Base-by-base conservation (phyloP, 139 green algal genomes). In the Tetradesmus obliquus region DNA sequence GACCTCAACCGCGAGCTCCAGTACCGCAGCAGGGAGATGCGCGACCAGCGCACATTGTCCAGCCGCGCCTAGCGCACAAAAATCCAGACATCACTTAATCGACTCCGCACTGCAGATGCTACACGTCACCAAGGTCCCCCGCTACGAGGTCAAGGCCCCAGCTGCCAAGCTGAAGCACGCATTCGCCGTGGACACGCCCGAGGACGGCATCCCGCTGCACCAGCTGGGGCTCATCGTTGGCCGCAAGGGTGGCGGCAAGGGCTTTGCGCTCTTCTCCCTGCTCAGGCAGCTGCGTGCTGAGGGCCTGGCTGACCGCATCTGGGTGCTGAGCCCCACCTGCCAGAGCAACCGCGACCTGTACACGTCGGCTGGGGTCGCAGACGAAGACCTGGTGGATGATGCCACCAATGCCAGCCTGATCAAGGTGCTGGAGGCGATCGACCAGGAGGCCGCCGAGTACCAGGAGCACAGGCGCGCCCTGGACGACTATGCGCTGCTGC, bases 201-300 rank as follows among this genome's bases (percentile, higher is more conserved):
- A 55, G 12, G 79, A 84, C 79, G 79, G 79, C n/a, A 84, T 84
- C 15, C 79, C 79, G 79, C 24, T 84, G 45, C 79, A 84, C 15
- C 79, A 84, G 79, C 24, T 84, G 8, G 79, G 79, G 9, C 79
- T 84, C n/a, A 55, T 84, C 9, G 79, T 84, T 5, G 79, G 79
- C 79, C 22, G 24, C n/a, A 84, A 84, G 79, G 79, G 79, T 32
- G 79, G 79, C 7, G 79, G 79, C 79, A 84, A 84, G 79, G 79
- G 79, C 79, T 84, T 60, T 84, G 79, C 15, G 45, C 51, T 84
- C 45, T 84, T 84, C 51, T 84, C 79, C 9, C 79, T 84, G 79
- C 79, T 84, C 8, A 7, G 79, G 5, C 79, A 84, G 51, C 79
- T 84, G 45, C 45, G 51, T 6, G 5, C 9, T 3, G 79, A 84